Evolutionary conservation across 768 basidiomycete species (phyloP).

Genomic region (Russula dissimulans): DNA sequence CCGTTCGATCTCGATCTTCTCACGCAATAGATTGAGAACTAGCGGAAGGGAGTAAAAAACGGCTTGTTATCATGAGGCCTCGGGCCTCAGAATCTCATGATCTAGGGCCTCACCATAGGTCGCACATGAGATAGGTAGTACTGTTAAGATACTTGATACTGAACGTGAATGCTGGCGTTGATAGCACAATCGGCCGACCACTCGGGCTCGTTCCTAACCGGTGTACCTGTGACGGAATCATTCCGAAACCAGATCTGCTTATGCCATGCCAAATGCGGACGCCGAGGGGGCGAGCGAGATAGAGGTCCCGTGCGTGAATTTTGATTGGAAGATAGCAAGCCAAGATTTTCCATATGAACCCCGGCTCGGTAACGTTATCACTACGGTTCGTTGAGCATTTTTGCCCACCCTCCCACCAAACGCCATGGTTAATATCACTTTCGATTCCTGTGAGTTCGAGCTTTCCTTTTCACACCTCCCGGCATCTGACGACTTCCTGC

Average conservation of each 20-base stretch:
- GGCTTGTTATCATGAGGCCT: background rate
- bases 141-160: background rate
- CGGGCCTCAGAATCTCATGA: background rate
- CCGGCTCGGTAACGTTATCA: background rate
- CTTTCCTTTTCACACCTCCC: background rate
- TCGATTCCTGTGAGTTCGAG: constrained; percentile 18
- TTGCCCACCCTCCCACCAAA: background rate
- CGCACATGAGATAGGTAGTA: background rate
- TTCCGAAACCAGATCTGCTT: too few relatives aligned
- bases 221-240: background rate
- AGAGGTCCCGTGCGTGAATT: background rate
- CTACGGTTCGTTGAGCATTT: background rate
- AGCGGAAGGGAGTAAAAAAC: background rate
- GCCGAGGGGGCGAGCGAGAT: background rate
- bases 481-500: background rate
- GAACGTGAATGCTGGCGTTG: background rate
- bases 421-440: constrained; percentile 26
- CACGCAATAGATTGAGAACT: background rate
- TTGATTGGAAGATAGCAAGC: constrained; percentile 14
- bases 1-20: background rate
- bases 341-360: constrained; percentile 4
- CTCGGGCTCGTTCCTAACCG: background rate
- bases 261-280: background rate
- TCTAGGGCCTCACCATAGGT: background rate
- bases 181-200: background rate